Evolutionary conservation across 2,329 filamentous ascomycete species (phyloP).

Genomic region (Huntiella decipiens): DNA sequence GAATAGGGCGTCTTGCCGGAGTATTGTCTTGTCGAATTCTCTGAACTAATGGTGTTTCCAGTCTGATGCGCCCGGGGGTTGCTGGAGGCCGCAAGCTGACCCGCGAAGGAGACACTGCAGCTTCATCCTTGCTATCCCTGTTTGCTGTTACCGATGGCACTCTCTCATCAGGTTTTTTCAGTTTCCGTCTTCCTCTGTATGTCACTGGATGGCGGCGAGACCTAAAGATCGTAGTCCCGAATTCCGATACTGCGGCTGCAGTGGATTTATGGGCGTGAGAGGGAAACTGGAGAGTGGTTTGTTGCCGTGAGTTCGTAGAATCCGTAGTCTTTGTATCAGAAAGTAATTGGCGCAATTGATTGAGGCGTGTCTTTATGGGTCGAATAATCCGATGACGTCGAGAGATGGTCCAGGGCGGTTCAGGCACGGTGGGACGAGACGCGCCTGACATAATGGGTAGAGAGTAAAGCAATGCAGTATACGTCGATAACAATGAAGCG

Average conservation of each 20-base stretch:
- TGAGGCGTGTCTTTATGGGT: constrained; percentile 5
- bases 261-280: not conserved
- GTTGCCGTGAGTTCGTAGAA: not conserved
- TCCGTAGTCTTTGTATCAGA: too few species aligned
- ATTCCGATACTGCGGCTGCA: too few species aligned
- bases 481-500: too few species aligned
- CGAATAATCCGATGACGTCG: constrained; percentile 9
- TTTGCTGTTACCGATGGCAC: too few species aligned
- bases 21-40: constrained; percentile 14
- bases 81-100: constrained; percentile 6
- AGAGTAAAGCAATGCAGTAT: too few species aligned
- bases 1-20: not conserved
- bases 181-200: too few species aligned
- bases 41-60: constrained; percentile 17
- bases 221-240: too few species aligned
- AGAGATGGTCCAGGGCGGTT: constrained; percentile 7
- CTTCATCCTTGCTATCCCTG: too few species aligned
- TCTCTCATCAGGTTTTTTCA: too few species aligned
- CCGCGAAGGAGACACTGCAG: not conserved
- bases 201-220: too few species aligned
- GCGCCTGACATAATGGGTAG: too few species aligned
- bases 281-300: not conserved
- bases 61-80: constrained; percentile 14
- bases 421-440: too few species aligned
- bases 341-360: constrained; percentile 2